A percentile compares a stretch with the other conserved stretches of the same genome.
phyloP scores from a whole-genome alignment of 2,329 filamentous ascomycete genomes.

The Aspergillus ochraceoroseus region DNA sequence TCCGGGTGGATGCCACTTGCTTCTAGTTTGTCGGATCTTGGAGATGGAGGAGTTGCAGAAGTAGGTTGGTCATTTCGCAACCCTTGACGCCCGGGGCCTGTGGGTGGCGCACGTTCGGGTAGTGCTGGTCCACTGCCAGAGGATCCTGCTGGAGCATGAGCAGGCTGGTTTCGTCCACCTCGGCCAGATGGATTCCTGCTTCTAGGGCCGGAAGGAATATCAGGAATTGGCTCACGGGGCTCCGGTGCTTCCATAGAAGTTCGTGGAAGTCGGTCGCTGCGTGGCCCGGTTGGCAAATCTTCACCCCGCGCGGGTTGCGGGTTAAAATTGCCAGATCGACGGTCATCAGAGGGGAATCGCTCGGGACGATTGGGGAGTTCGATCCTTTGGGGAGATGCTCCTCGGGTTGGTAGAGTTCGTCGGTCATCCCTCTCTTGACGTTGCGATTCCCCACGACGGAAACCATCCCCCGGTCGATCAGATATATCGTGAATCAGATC shows the following conservation, averaged over 20 bases:
- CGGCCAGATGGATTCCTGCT: conserved; percentile 38
- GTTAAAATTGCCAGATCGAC: conserved; percentile 28
- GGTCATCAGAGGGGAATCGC: conserved; percentile 36
- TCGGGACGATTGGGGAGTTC: conserved; percentile 37
- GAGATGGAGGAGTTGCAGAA: conserved; percentile 29
- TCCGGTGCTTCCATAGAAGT: conserved; percentile 29
- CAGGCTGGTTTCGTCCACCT: conserved; percentile 39
- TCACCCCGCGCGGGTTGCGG: conserved; percentile 36
- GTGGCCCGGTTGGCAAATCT: conserved; percentile 52
- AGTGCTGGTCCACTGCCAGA: conserved; percentile 23
- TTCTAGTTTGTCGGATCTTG: conserved; percentile 33
- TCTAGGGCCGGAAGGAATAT: conserved; percentile 54
- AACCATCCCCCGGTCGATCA: conserved; percentile 28
- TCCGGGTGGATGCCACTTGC: conserved; percentile 52
- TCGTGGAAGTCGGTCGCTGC: conserved; percentile 39
- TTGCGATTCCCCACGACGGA: conserved; percentile 29
- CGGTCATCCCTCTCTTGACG: conserved; percentile 34
- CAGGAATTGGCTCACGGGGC: conserved; percentile 36
- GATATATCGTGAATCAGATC: conserved; percentile 33
- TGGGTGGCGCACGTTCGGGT: conserved; percentile 42
- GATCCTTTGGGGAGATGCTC: conserved; percentile 26
- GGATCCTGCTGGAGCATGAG: conserved; percentile 15
- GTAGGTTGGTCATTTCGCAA: conserved; percentile 34
- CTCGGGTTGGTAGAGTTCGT: conserved; percentile 25
- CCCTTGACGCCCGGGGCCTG: conserved; percentile 40